These are phyloP conservation scores for Candida sp. DNA, from an alignment of 1,139 yeast genomes.

Conservation along the genomic window DNA sequence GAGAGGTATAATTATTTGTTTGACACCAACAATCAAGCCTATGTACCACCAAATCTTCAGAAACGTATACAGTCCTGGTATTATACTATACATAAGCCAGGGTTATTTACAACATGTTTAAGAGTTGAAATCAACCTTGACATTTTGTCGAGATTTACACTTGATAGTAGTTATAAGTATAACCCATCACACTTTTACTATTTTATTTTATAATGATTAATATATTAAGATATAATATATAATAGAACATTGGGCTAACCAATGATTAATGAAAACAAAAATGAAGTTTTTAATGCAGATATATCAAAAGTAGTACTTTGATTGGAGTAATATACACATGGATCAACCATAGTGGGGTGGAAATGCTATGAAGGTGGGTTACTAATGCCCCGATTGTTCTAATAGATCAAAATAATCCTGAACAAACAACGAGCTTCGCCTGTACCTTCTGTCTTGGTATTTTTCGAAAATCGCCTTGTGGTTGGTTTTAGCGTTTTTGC, in stretches of 20 bases:
- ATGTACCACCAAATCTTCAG: too few species aligned
- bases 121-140: too few species aligned
- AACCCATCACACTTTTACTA: too few species aligned
- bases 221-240: not conserved
- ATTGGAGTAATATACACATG: not conserved
- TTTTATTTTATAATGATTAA: not conserved
- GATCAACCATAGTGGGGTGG: not conserved
- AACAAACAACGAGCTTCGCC: slow-evolving; percentile 77
- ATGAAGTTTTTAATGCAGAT: not conserved
- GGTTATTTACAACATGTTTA: too few species aligned
- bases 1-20: too few species aligned
- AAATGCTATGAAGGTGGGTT: not conserved
- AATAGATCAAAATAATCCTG: slow-evolving; percentile 62
- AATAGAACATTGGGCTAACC: not conserved
- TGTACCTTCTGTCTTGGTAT: slow-evolving; percentile 81
- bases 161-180: too few species aligned
- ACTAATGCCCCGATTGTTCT: slow-evolving; percentile 7
- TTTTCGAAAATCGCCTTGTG: slow-evolving; percentile 88
- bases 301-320: not conserved
- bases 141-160: too few species aligned
- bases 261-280: not conserved
- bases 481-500: slow-evolving; percentile 66
- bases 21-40: too few species aligned
- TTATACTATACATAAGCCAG: too few species aligned
- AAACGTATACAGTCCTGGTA: too few species aligned